Conservation (phyloP, 345 rosid species). For the Crucihimalaya himalaica region DNA sequence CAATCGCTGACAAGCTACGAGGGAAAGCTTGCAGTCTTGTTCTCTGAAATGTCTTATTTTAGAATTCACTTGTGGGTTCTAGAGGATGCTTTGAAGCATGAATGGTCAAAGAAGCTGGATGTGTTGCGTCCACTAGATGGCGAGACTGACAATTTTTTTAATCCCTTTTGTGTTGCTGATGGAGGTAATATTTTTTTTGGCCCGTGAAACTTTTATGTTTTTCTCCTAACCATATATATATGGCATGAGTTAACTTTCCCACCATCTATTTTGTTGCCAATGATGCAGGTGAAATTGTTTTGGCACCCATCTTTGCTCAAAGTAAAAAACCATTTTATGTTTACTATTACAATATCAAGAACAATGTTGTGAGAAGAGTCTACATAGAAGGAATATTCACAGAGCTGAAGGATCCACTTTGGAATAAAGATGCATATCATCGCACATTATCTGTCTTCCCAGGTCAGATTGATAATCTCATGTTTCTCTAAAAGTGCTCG, state of each 20-base stretch:
- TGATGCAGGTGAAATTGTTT: constrained; percentile 6
- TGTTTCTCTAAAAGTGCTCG: not conserved
- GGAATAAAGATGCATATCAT: too few relatives aligned
- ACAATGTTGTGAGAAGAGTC: not conserved
- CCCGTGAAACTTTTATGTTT: too few relatives aligned
- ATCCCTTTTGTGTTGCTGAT: not conserved
- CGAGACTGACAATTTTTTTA: not conserved
- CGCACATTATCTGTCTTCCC: not conserved
- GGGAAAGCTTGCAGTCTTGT: not conserved
- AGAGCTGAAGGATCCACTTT: too few relatives aligned
- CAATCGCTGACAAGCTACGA: not conserved
- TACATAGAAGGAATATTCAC: not conserved
- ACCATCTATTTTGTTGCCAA: not conserved
- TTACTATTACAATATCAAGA: constrained; percentile 4
- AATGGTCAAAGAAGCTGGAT: too few relatives aligned
- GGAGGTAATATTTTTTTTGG: not conserved
- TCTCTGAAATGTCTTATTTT: not conserved
- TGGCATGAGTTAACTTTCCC: too few relatives aligned
- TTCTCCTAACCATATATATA: too few relatives aligned
- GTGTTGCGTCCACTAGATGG: too few relatives aligned
- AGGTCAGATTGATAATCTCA: too few relatives aligned
- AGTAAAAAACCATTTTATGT: not conserved
- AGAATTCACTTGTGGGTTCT: constrained; percentile 1
- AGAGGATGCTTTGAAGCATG: constrained; percentile 20
- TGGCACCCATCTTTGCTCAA: not conserved